Percentiles rank a stretch among this genome's conserved stretches.
These are phyloP conservation scores for Cymbopogon flexuosus DNA, from an alignment of 202 grass and related monocot species.

Conservation along the genomic window DNA sequence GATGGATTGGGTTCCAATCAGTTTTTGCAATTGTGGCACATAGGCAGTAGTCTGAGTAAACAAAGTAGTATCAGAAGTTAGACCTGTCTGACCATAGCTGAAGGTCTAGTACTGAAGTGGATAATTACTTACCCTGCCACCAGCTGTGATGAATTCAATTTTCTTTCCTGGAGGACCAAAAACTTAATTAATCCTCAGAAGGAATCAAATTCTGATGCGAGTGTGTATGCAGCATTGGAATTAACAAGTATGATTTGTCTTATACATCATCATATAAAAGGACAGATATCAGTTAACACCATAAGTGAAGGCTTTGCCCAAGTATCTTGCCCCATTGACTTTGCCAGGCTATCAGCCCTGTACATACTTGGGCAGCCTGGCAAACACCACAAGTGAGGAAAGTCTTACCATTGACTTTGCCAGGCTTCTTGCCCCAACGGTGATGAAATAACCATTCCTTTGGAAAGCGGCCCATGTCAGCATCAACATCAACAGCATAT, in stretches of 20 bases:
- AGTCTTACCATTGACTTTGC: constrained; percentile 62
- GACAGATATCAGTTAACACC: constrained; percentile 23
- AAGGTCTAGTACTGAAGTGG: constrained; percentile 25
- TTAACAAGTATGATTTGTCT: neutral
- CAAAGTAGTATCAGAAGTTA: constrained; percentile 17
- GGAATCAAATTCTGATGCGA: neutral
- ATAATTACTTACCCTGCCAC: constrained; percentile 69
- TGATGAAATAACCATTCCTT: constrained; percentile 89
- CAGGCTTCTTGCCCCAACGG: constrained; percentile 76
- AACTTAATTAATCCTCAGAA: constrained; percentile 28
- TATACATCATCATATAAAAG: neutral
- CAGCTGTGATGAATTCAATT: constrained; percentile 90
- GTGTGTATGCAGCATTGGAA: neutral
- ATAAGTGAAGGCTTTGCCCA: neutral
- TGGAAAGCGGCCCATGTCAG: constrained; percentile 67
- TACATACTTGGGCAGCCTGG: no score
- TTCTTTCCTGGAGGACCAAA: constrained; percentile 63
- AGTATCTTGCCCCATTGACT: neutral
- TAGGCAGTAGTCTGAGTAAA: constrained; percentile 65
- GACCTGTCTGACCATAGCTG: neutral
- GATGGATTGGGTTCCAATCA: constrained; percentile 39
- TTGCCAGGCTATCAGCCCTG: no score
- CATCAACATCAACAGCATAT: constrained; percentile 79
- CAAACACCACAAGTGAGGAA: neutral
- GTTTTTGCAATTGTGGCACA: constrained; percentile 72